phyloP scores from a whole-genome alignment of 2,329 filamentous ascomycete genomes.

The Tolypocladium paradoxum region DNA sequence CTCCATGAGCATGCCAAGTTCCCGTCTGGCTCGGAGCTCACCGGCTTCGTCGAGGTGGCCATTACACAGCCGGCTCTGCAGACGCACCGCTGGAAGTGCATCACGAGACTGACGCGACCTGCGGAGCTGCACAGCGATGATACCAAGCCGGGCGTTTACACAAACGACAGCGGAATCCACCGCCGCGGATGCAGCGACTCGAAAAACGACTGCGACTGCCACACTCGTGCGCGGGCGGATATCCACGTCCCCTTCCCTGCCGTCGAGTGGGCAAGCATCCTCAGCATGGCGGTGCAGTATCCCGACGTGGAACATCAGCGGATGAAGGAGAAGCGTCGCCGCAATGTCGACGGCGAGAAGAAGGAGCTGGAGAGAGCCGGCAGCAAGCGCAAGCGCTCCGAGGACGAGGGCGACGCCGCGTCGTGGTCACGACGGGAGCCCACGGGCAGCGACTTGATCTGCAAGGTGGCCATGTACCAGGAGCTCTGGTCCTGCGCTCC shows the following conservation, averaged over 20 bases:
- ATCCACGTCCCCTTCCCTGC: conserved; percentile 48
- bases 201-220: conserved; percentile 39
- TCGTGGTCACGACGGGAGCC: conserved; percentile 27
- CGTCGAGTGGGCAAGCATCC: conserved; percentile 46
- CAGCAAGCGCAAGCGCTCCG: conserved; percentile 28
- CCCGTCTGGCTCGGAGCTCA: conserved; percentile 47
- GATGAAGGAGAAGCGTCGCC: conserved; percentile 25
- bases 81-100: conserved; percentile 49
- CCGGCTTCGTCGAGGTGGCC: conserved; percentile 47
- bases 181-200: conserved; percentile 39
- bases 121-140: conserved; percentile 39
- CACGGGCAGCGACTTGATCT: conserved; percentile 45
- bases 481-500: conserved; percentile 49
- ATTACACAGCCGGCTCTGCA: conserved; percentile 43
- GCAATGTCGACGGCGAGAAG: conserved; percentile 22
- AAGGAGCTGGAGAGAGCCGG: conserved; percentile 23
- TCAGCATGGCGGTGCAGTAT: conserved; percentile 45
- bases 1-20: conserved; percentile 47
- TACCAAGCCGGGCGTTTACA: conserved; percentile 32
- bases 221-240: conserved; percentile 33
- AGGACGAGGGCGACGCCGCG: conserved; percentile 29
- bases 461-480: conserved; percentile 56
- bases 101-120: conserved; percentile 47
- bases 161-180: conserved; percentile 42
- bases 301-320: conserved; percentile 31